Base-by-base conservation (phyloP, 2,329 filamentous ascomycete species). In the Mycosphaerelloides madeirae region DNA sequence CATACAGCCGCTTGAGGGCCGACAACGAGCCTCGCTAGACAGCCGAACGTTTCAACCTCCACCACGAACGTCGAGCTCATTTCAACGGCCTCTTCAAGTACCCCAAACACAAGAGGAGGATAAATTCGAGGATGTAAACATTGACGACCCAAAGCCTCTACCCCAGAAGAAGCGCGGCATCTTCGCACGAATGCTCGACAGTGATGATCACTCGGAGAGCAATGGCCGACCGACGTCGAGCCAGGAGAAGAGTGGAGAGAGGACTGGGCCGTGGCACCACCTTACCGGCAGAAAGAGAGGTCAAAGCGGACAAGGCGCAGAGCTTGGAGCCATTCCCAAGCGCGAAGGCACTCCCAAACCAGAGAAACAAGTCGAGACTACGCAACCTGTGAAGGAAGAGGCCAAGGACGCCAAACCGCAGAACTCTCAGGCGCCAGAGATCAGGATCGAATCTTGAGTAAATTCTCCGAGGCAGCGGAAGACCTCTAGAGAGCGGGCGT, bases 71-170 rank as follows among this genome's bases (percentile, higher is more conserved):
- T 60, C 56, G 9, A 62, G 58, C 35, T 58, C 57, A 2, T 63
- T 61, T 41, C 54, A 55, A 18, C 53, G 63, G 29, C 61, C 63
- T 12, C 51, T 61, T 14, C 57, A 59, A 19, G 57, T 61, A 3
- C 62, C 56, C n/a, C 53, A 59, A 29, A 58, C 56, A 11, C 50
- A 56, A 44, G 57, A 61, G 44, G 54, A 58, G 47, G 53, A 94
- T 59, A 74, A 74, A 12, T 96, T 97, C 57, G 91, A 96, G 64
- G 91, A 97, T 41, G 87, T 97, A 7, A 88, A 88, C 3, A 71
- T 97, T 46, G 90, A 95, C 54, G 87, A 93, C 29, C 71, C 77
- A 38, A 82, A 81, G 57, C 77, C 79, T 50, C 71, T 63, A 16
- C 70, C 69, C 7, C 43, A 33, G 29, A 89, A 87, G 72, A 90